Percentiles rank a stretch among this genome's conserved stretches.
phyloP scores from a whole-genome alignment of 306 rosid genomes.

The Vigna nakashimae region DNA sequence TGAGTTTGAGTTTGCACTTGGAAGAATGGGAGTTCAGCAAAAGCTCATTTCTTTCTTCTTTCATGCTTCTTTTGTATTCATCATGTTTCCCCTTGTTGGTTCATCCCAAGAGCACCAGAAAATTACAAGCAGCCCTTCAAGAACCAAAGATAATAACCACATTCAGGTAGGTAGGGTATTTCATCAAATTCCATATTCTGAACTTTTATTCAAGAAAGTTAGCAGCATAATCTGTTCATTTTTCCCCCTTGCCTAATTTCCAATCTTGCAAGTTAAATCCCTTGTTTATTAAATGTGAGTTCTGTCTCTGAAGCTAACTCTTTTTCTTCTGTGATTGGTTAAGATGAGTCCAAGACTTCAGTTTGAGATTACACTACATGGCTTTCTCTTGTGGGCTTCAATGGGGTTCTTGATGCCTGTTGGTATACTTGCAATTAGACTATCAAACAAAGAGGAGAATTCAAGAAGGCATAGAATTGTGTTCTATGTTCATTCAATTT shows the following conservation, averaged over 20 bases:
- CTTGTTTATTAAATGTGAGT: background rate
- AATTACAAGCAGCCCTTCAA: conserved; percentile 35
- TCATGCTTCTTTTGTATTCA: conserved; percentile 50
- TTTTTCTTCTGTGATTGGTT: background rate
- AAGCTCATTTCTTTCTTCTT: conserved; percentile 55
- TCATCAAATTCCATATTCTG: conserved; percentile 24
- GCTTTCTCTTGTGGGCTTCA: conserved; percentile 90
- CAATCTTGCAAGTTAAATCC: background rate
- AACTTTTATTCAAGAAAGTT: background rate
- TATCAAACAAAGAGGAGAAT: conserved; percentile 63
- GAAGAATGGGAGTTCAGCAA: conserved; percentile 52
- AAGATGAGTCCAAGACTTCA: conserved; percentile 65
- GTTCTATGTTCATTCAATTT: conserved; percentile 71
- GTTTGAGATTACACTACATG: conserved; percentile 73
- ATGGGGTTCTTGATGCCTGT: conserved; percentile 95
- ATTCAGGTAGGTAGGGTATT: conserved; percentile 48
- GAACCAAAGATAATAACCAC: conserved; percentile 42
- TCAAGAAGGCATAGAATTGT: conserved; percentile 65
- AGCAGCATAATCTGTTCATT: conserved; percentile 6
- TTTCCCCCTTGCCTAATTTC: background rate
- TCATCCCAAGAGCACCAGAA: conserved; percentile 60
- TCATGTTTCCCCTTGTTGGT: conserved; percentile 45
- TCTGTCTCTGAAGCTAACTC: conserved; percentile 15
- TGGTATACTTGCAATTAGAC: conserved; percentile 79
- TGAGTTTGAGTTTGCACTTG: background rate